A percentile compares a stretch with the other conserved stretches of the same genome.
These are phyloP conservation scores for Phytophthora sojae DNA, from an alignment of 352 stramenopile genomes.

Conservation along the genomic window DNA sequence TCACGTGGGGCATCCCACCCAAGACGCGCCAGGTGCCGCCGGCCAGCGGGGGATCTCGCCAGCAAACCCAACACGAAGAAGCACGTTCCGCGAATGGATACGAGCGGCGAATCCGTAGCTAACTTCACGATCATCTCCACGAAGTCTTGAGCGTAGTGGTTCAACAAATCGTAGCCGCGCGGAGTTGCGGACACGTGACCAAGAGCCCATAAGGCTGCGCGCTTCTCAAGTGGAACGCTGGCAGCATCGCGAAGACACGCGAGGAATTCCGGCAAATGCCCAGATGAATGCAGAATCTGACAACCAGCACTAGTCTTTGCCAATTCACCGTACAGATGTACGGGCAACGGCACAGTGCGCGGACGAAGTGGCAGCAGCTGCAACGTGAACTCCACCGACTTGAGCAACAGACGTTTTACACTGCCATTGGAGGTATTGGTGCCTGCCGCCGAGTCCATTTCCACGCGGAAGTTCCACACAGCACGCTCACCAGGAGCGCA, in stretches of 20 bases:
- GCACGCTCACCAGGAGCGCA: constrained; percentile 84
- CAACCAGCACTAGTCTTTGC: constrained; percentile 86
- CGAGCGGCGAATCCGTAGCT: constrained; percentile 79
- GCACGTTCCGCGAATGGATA: constrained; percentile 88
- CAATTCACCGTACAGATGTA: constrained; percentile 87
- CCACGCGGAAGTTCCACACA: constrained; percentile 91
- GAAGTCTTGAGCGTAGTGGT: constrained; percentile 83
- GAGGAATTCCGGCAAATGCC: constrained; percentile 87
- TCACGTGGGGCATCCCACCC: constrained; percentile 84
- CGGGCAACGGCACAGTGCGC: constrained; percentile 79
- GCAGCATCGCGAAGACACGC: constrained; percentile 81
- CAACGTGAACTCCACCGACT: constrained; percentile 91
- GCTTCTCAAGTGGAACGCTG: constrained; percentile 85
- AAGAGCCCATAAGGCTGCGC: constrained; percentile 85
- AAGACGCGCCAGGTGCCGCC: constrained; percentile 70
- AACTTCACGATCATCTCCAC: constrained; percentile 90
- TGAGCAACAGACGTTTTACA: constrained; percentile 84
- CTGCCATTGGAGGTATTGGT: constrained; percentile 53
- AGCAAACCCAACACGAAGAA: constrained; percentile 89
- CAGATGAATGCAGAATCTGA: constrained; percentile 80
- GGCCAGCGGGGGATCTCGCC: constrained; percentile 66
- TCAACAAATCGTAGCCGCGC: constrained; percentile 82
- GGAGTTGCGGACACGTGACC: constrained; percentile 84
- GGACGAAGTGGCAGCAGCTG: constrained; percentile 83
- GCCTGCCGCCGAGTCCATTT: constrained; percentile 71